Evolutionary conservation across 2,329 filamentous ascomycete genomes (phyloP), one percentile per base, ranked within the genome.

Genomic region (Aspergillus ochraceoroseus): DNA sequence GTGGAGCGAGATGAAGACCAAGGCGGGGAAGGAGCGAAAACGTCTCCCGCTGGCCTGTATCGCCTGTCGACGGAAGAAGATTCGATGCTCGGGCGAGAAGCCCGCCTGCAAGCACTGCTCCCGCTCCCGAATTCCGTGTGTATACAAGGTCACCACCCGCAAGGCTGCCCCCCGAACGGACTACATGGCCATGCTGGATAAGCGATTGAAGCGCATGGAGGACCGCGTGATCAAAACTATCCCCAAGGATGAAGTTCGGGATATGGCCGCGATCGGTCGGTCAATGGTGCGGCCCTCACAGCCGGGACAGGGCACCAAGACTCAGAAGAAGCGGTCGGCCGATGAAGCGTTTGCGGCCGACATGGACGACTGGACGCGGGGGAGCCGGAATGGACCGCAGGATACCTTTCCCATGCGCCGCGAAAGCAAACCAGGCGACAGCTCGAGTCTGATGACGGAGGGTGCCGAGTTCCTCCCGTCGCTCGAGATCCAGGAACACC

Each of bases 171-270:
- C 92, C 2, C 77, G 92, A 37, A 96, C 92, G 12, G 92, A 96
- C 65, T 96, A 96, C 65, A 96, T 96, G 92, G 88, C 89, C 28
- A 96, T 96, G 88, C 70, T 96, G 55, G 92, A 96, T 67, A 95
- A 95, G 67, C 79, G 92, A 38, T 66, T 96, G 52, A 95, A 94
- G 71, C 77, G 90, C 42, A 96, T 96, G 92, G 92, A 98, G 65
- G 90, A 96, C 57, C 83, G 90, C 41, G 92, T 96, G 48, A 94
- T 96, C 68, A 95, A 95, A 63, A 83, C 90, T 43, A 84, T 96
- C 18, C 90, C 92, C 0, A 94, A 90, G 59, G 78, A 87, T 28
- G 88, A 94, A 49, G 76, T 86, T 48, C 81, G 84, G 28, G 71
- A 79, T 17, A 73, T 83, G 43, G 70, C 76, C 6, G 72, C 75